Conservation (phyloP, 768 basidiomycete genomes). For the Punctularia strigosozonata region DNA sequence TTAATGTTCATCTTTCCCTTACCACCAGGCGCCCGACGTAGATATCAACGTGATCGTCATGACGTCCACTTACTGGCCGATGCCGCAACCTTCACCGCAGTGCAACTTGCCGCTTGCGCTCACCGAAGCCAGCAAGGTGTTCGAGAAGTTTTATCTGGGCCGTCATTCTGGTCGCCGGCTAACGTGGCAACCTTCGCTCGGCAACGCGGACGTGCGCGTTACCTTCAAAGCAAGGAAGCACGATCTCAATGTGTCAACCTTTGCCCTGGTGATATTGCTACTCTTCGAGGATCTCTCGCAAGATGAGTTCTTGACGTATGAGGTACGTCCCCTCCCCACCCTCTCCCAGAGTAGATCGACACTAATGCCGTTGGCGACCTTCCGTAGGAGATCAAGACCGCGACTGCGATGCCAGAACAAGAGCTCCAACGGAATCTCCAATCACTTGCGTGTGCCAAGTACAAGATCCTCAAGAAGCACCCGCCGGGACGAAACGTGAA, state of each 20-base stretch:
- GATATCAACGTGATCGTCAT: slow-evolving; percentile 86
- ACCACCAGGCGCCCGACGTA: slow-evolving; percentile 55
- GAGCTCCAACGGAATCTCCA: slow-evolving; percentile 92
- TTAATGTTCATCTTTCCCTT: no score
- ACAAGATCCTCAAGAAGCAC: slow-evolving; percentile 83
- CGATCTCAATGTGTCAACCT: slow-evolving; percentile 89
- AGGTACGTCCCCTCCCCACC: slow-evolving; percentile 32
- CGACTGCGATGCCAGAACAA: slow-evolving; percentile 58
- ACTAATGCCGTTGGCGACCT: background rate
- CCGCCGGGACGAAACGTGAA: slow-evolving; percentile 81
- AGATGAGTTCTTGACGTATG: slow-evolving; percentile 64
- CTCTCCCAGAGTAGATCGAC: slow-evolving; percentile 1
- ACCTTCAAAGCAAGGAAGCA: slow-evolving; percentile 71
- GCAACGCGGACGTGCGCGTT: slow-evolving; percentile 81
- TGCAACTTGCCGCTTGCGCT: slow-evolving; percentile 64
- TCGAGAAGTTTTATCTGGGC: slow-evolving; percentile 82
- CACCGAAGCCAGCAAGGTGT: slow-evolving; percentile 54
- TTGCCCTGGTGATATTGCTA: slow-evolving; percentile 76
- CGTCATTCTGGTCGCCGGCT: slow-evolving; percentile 83
- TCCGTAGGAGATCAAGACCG: slow-evolving; percentile 84
- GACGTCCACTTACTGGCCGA: slow-evolving; percentile 97
- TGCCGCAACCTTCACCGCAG: slow-evolving; percentile 46
- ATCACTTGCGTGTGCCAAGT: slow-evolving; percentile 91
- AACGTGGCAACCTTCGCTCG: slow-evolving; percentile 85
- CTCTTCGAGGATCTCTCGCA: slow-evolving; percentile 69